Evolutionary conservation across 2,329 filamentous ascomycete species (phyloP), one percentile per base, ranked within the genome.

Genomic region (Pyrenophora teres): DNA sequence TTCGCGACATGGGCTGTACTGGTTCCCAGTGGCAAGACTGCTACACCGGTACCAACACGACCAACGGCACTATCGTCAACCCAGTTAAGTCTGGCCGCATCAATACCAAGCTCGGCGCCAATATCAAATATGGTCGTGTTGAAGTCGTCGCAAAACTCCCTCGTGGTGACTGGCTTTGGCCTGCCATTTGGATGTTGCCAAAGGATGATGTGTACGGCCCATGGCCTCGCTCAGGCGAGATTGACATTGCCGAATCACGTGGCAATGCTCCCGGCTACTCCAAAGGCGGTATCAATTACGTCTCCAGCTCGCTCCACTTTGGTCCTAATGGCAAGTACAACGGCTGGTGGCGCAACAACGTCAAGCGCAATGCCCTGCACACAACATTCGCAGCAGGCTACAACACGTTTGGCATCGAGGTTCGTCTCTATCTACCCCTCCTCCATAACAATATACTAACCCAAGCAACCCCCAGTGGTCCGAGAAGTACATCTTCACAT

Each of bases 131-230:
- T 69, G 90, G 90, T 40, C 87, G 89, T 37, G 82, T 95, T 45
- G 89, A 95, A 70, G 89, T 95, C 4, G 85, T 82, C 1, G 90
- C 90, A 21, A 87, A 87, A 74, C 76, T 94, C 23, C 89, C 90
- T 4, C 73, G 78, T 40, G 90, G 90, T 46, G 90, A 94, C 76
- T 94, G 90, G 90, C 81, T 95, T 9, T 94, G 90, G 90, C 90
- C 90, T 2, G 89, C 89, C n/a, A 93, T 95, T 65, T 92, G 89
- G 88, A 89, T 95, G 88, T 79, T 94, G 78, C 90, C 90, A 1
- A 84, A 84, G 40, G 79, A 87, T 37, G 80, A 85, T 46, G 85
- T 78, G 0, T 95, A 94, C 69, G 90, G 90, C 1, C 65, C 80
- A 1, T 95, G 90, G 90, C 90, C 90, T 1, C 75, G 78, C 6